Conservation (phyloP, 345 rosid species). For the Aurinia saxatilis region DNA sequence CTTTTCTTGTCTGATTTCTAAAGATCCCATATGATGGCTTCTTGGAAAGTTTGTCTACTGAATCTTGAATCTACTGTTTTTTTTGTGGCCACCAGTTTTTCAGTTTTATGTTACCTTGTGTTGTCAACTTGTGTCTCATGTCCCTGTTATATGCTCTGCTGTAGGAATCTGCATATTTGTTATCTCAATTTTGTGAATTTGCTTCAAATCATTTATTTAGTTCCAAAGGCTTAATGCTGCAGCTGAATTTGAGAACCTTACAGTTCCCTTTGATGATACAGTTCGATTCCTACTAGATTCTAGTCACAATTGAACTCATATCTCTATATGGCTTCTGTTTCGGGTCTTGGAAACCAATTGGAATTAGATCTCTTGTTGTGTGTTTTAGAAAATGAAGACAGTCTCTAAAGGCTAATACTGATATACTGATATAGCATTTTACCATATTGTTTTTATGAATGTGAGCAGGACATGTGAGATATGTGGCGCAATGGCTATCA, state of each 20-base stretch:
- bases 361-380: constrained; percentile 1
- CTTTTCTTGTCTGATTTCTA: constrained; percentile 17
- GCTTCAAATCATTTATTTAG: neutral
- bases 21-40: constrained; percentile 25
- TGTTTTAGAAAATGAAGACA: neutral
- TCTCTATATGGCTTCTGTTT: neutral
- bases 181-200: constrained; percentile 3
- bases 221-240: constrained; percentile 2
- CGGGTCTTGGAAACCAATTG: neutral
- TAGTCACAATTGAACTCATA: neutral
- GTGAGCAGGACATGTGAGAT: constrained; percentile 54
- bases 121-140: constrained; percentile 12
- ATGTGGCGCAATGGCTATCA: constrained; percentile 46
- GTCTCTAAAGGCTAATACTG: neutral
- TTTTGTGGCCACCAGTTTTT: constrained; percentile 1
- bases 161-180: too few species aligned
- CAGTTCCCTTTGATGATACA: neutral
- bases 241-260: constrained; percentile 3
- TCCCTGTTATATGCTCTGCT: neutral
- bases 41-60: constrained; percentile 15
- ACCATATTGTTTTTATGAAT: neutral
- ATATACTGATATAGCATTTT: constrained; percentile 2
- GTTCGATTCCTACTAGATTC: neutral
- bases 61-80: constrained; percentile 14
- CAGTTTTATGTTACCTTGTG: too few species aligned